Evolutionary conservation across 192 early-diverging fungal genomes (phyloP), one percentile per base, ranked within the genome.

Genomic region (Tieghemiomyces parasiticus): DNA sequence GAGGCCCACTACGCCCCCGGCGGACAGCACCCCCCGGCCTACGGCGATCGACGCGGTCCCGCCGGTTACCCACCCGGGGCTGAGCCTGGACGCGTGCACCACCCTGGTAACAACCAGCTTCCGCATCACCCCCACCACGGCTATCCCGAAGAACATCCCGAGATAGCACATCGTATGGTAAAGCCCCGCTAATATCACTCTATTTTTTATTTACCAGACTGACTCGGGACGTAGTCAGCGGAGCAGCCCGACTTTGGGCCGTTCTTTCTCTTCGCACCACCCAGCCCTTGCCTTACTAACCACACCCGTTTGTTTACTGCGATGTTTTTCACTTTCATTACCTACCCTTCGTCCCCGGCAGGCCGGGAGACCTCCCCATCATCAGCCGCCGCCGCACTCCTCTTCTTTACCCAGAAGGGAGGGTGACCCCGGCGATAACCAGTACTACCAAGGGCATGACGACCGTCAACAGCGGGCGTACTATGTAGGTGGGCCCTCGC

Each of bases 91-190:
- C 54, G 24, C 20, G 29, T 16, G 1, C 31, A 56, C 31, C 54
- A 56, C 31, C 20, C 28, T 24, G 19, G 24, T 2, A 20, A 34
- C 32, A 10, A 10, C 30, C 28, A 12, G 16, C 9, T 8, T 34
- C 31, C 31, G 16, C 33, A 10, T 56, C 31, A 29, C 54, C 14
- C 29, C 13, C 54, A 56, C 2, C 32, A 35, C 14, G 54, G 54
- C 34, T 56, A 56, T 19, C 54, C 54, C 3, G 54, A 56, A 3
- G 54, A 56, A 20, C 29, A 56, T 56, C 54, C 54, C 20, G 54
- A 56, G 16, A 56, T 56, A 31, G 32, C 31, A 1, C 54, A 56
- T 35, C 54, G 54, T 20, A 56, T 56, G 54, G 47, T 48, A 48
- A 48, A 12, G 16, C 16, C 8, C 16, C 16, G 8, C 38, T 44